Base-by-base conservation (phyloP, 805 yeast species). In the Zygosaccharomyces bailii region DNA sequence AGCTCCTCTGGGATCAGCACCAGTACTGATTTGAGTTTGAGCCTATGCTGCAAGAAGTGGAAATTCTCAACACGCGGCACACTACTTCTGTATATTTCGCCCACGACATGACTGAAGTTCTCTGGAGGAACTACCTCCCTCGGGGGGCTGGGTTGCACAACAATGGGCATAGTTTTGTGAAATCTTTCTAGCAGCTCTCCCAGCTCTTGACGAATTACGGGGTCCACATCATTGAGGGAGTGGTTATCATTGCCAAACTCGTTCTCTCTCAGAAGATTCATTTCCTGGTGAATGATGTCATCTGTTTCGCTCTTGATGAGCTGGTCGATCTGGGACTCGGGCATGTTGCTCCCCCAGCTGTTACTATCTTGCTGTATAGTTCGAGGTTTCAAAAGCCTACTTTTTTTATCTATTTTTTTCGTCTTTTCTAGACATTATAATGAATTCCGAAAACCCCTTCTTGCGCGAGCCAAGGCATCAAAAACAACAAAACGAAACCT, bases 1-100 rank as follows among this genome's bases (percentile, higher is more conserved):
- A 91, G 91, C 19, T 84, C 89, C 60, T 93, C 99, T 0, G 97
- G 95, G 10, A 91, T 85, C 39, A 91, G 72, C 48, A 95, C 87
- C 48, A 93, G 67, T 3, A 93, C 78, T 8, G 91, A 79, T 57
- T 82, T 86, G 42, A 93, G 70, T 36, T 73, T 71, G 42, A 90
- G 69, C 36, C 64, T 51, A 38, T 71, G 73, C 51, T 73, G 64
- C 34, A 93, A 66, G 59, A 86, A 91, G 17, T 72, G 64, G 57
- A 91, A 88, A 63, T 89, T 89, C 59, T 84, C 93, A 2, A 82
- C 74, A 40, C 91, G 76, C 2, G 99, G 99, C 64, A 91, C 91
- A 35, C 96, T 85, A 32, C 91, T 80, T 44, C 99, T 72, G 65
- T 88, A 93, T 3, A 93, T 84, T 37, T 76, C 72, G 3, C 82